Evolutionary conservation across 208 protist species (phyloP), one percentile per base, ranked within the genome.

Genomic region (Crithidia thermophila): DNA sequence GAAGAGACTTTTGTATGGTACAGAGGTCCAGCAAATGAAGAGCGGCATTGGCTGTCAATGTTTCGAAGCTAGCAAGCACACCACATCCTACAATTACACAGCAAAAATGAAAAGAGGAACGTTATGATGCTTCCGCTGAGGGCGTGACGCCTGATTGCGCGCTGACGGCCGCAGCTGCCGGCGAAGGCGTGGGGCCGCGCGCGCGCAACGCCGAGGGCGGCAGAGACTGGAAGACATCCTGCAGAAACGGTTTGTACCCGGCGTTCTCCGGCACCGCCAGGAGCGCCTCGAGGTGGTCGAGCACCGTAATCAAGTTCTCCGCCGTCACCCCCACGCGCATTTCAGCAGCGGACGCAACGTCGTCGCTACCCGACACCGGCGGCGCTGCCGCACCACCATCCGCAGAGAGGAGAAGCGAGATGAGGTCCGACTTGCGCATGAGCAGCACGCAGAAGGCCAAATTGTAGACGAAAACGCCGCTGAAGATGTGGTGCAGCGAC

Each of bases 171-270:
- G 31, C 33, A 13, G 6, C 52, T 23, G 30, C 33, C 34, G 18
- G n/a, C 52, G 30, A 20, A 23, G 27, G 45, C 49, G 30, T 42
- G 5, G 34, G 61, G 3, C 50, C 36, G 28, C 30, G 49, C 13
- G 68, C 68, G 21, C 55, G 61, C 52, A 75, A 31, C 23, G 40
- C 42, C 3, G 68, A 68, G 8, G 82, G 82, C 27, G 82, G 82
- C 3, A 87, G 49, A 1, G 82, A 76, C 21, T 69, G 36, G 27
- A 90, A 72, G 56, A 87, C 77, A n/a, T 76, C 53, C 13, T 76
- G 72, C 49, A 93, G 52, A 75, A 93, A 90, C 8, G 64, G 23
- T 27, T 55, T 67, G 78, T 88, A 93, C 13, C 78, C 79, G 8
- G 36, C 33, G 66, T 87, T 83, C 39, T 76, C 61, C 28, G 77